Base-by-base conservation (phyloP, 192 early-diverging fungal species). In the Entomortierella beljakovae region DNA sequence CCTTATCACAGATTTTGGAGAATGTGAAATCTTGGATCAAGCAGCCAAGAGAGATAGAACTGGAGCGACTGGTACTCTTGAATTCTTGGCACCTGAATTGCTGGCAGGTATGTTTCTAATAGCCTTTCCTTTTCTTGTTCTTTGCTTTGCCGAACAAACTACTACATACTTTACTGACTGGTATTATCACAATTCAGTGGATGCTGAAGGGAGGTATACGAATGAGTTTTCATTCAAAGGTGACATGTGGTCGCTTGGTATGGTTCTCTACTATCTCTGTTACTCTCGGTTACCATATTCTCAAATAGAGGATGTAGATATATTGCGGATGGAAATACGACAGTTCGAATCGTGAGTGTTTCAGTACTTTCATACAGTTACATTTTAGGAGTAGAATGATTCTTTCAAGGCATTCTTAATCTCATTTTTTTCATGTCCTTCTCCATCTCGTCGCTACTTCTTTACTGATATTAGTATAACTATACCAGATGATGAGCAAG, bases 1-100 rank as follows among this genome's bases (percentile, higher is more conserved):
- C 6, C 80, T 99, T 61, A 91, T 99, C 49, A 95, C 95, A 0
- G 97, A 99, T 84, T 99, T 99, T 88, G 97, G 97, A 65, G 97
- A 99, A 70, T 99, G 97, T 83, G 97, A 97, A 79, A 84, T 95
- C 22, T 59, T 95, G 34, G 90, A 90, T 32, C 90, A 93, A 16
- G 38, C 84, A 3, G 80, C 88, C 37, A 87, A 89, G 53, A 85
- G 91, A 15, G 85, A 90, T n/a, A 89, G 97, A 31, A 98, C 96
- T 3, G 97, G 97, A 10, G 95, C 96, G 1, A 99, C 97, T 0
- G 96, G 96, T 10, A 97, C 96, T 0, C 70, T 98, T 13, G 97
- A 99, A 57, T 98, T 97, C 70, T 93, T 96, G 92, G 94, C 96
- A 9, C 96, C 96, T 0, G 93, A 93, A 72, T 81, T 92, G 18